Base-by-base conservation (phyloP, 768 basidiomycete species). In the Russula sp. region DNA sequence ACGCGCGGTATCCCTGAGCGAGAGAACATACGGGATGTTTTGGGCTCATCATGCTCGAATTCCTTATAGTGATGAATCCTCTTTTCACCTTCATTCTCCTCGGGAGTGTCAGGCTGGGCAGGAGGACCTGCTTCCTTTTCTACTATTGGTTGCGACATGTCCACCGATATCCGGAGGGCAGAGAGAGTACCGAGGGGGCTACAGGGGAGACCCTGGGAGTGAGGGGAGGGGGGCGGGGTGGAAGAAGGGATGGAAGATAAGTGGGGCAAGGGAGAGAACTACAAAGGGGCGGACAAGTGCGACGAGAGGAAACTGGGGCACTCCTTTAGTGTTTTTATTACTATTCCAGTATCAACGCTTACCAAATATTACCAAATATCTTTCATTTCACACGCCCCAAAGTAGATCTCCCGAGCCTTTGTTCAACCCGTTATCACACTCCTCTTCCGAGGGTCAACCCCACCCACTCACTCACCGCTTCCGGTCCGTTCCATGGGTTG, bases 51-150 rank as follows among this genome's bases (percentile, higher is more conserved):
- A 71, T 92, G 86, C 62, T 82, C 83, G 62, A 91, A 89, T 48
- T 91, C 91, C 80, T 89, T 93, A 79, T 93, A 93, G 78, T 89
- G 88, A 77, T 89, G 82, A 78, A 90, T 88, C 73, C 76, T 86
- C 75, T 80, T 77, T 66, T 76, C 71, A 0, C 60, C 65, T 31
- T 59, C 61, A 32, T 63, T 55, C 35, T 70, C 71, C 22, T 58
- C 53, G 9, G 78, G 76, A 48, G 79, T 75, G 54, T 62, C 62
- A n/a, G 71, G 50, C 57, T 81, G 78, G 71, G 80, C 78, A 71
- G 77, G 75, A 20, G 84, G 81, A 67, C 84, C 85, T 45, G 85
- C 83, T 78, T 83, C 86, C 80, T 88, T 87, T 78, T 83, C 82
- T 69, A 78, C 76, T 73, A 73, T 79, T 64, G 81, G 71, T 54